Percentiles rank a stretch among this genome's conserved stretches.
phyloP scores from a whole-genome alignment of 2,329 filamentous ascomycete genomes.

The Trichoderma aggressivum region DNA sequence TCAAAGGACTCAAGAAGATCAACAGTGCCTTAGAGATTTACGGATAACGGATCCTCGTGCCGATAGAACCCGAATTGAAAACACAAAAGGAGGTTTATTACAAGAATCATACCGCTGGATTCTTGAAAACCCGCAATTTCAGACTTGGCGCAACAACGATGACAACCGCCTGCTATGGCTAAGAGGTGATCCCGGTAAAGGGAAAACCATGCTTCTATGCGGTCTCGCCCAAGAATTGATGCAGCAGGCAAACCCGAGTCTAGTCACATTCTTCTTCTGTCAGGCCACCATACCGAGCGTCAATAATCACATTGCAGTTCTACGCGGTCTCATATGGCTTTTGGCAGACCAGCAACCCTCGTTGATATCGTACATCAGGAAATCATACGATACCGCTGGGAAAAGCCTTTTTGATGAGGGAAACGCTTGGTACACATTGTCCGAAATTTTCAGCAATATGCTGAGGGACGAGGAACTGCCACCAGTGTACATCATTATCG shows the following conservation, averaged over 20 bases:
- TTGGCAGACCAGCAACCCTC: slow-evolving; percentile 34
- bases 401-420: slow-evolving; percentile 37
- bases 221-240: slow-evolving; percentile 30
- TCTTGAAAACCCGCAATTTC: slow-evolving; percentile 28
- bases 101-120: slow-evolving; percentile 35
- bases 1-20: slow-evolving; percentile 20
- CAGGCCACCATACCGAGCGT: slow-evolving; percentile 27
- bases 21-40: slow-evolving; percentile 22
- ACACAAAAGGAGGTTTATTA: slow-evolving; percentile 34
- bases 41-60: slow-evolving; percentile 28
- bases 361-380: slow-evolving; percentile 34
- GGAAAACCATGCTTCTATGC: slow-evolving; percentile 44
- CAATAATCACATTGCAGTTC: slow-evolving; percentile 38
- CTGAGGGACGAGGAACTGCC: slow-evolving; percentile 33
- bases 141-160: slow-evolving; percentile 14
- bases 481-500: slow-evolving; percentile 37
- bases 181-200: slow-evolving; percentile 40
- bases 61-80: slow-evolving; percentile 35
- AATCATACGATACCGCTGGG: slow-evolving; percentile 34
- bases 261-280: slow-evolving; percentile 20
- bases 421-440: slow-evolving; percentile 38
- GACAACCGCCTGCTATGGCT: slow-evolving; percentile 35
- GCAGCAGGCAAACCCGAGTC: not conserved
- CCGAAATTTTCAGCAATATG: slow-evolving; percentile 38
- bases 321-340: slow-evolving; percentile 43